phyloP scores from a whole-genome alignment of 352 stramenopile species.

The Pythium oligandrum region DNA sequence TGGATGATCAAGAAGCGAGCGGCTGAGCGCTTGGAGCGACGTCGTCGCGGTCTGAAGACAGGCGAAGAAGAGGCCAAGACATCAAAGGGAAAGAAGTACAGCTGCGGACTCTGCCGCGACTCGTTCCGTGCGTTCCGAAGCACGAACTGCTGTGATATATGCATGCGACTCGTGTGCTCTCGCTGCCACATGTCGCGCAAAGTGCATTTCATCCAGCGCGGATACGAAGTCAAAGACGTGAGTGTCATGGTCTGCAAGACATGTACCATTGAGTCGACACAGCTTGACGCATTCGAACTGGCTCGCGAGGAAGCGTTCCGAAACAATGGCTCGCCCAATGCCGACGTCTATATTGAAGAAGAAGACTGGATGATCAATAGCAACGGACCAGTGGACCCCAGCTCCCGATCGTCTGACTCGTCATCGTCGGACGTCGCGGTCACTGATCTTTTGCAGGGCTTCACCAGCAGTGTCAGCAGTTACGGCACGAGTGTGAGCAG shows the following conservation, averaged over 20 bases:
- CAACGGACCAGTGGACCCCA: no score
- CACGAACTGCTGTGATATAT: slow-evolving; percentile 14
- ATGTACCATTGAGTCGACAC: slow-evolving; percentile 5
- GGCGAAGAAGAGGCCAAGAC: not conserved
- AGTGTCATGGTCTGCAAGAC: slow-evolving; percentile 15
- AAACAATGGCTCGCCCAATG: not conserved
- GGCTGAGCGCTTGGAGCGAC: slow-evolving; percentile 2
- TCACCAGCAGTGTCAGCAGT: not conserved
- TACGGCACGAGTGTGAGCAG: not conserved
- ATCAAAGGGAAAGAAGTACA: slow-evolving; percentile 3
- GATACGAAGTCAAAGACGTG: slow-evolving; percentile 14
- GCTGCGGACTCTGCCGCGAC: slow-evolving; percentile 14
- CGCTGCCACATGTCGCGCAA: slow-evolving; percentile 15
- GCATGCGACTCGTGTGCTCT: slow-evolving; percentile 12
- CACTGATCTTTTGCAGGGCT: no score
- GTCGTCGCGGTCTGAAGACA: not conserved
- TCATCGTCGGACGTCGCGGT: no score
- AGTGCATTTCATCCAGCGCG: slow-evolving; percentile 19
- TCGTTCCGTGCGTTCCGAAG: slow-evolving; percentile 17
- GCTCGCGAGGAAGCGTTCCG: slow-evolving; percentile 16
- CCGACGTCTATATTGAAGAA: no score
- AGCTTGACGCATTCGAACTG: slow-evolving; percentile 8
- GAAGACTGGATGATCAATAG: no score
- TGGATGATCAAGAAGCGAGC: slow-evolving; percentile 20
- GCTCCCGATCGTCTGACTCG: no score